phyloP scores from a whole-genome alignment of 2,329 filamentous ascomycete species.

The Alternaria ventricosa region DNA sequence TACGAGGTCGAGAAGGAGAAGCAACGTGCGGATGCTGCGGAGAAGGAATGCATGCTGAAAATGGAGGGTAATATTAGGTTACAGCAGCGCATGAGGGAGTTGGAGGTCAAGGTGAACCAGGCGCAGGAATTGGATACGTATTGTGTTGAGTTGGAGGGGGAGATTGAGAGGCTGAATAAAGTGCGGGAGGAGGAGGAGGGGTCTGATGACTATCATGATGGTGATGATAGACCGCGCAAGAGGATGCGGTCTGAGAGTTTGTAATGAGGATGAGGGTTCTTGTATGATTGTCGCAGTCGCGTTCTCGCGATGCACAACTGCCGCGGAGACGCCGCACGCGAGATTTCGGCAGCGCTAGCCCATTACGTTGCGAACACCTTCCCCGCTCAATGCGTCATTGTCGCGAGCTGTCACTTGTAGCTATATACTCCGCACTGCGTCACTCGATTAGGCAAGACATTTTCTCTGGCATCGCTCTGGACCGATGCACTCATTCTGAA shows the following conservation, averaged over 20 bases:
- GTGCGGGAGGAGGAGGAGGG: not conserved
- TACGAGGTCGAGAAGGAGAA: not conserved
- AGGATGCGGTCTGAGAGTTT: not conserved
- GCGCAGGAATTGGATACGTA: not conserved
- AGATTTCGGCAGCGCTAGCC: slow-evolving; percentile 11
- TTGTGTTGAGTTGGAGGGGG: not conserved
- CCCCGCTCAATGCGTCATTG: slow-evolving; percentile 17
- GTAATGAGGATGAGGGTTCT: not conserved
- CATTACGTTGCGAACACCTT: not conserved
- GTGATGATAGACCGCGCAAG: not conserved
- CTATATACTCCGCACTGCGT: slow-evolving; percentile 3
- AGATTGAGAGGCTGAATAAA: not conserved
- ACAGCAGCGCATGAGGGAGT: not conserved
- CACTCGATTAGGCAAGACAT: not conserved
- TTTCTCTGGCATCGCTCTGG: not conserved
- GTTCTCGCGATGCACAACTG: not conserved
- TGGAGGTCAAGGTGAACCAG: not conserved
- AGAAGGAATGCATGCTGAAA: not conserved
- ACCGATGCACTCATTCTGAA: not conserved
- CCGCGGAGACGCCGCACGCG: slow-evolving; percentile 6
- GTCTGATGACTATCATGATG: not conserved
- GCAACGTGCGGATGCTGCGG: slow-evolving; percentile 1
- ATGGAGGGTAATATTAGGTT: not conserved
- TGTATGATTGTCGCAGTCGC: not conserved
- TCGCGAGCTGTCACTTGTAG: not conserved